A percentile compares a stretch with the other conserved stretches of the same genome.
These are phyloP conservation scores for Mycena rebaudengoi DNA, from an alignment of 768 basidiomycete genomes.

Conservation along the genomic window DNA sequence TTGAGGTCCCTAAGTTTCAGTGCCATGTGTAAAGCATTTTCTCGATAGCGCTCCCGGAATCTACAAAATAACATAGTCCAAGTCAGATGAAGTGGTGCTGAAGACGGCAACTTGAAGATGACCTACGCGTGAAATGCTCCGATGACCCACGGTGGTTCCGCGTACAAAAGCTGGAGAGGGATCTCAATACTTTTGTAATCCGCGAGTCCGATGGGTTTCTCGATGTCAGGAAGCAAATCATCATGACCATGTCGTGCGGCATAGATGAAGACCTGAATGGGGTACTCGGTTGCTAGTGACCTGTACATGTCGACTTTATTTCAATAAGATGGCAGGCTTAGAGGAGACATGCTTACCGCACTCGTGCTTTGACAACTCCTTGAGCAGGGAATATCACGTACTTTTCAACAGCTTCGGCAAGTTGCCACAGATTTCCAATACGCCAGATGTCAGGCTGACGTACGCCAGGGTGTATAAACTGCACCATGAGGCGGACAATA, in stretches of 20 bases:
- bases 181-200: slow-evolving; percentile 11
- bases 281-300: slow-evolving; percentile 14
- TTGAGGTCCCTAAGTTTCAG: slow-evolving; percentile 7
- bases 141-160: slow-evolving; percentile 19
- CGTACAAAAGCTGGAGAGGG: slow-evolving; percentile 14
- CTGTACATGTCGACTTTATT: slow-evolving; percentile 10
- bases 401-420: slow-evolving; percentile 16
- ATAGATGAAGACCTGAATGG: slow-evolving; percentile 14
- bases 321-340: slow-evolving; percentile 9
- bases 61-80: slow-evolving; percentile 14
- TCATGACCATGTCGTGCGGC: slow-evolving; percentile 14
- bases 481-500: slow-evolving; percentile 12
- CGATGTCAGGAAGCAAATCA: slow-evolving; percentile 15
- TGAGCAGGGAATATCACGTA: slow-evolving; percentile 16
- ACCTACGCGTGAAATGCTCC: slow-evolving; percentile 9
- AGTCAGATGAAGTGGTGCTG: slow-evolving; percentile 8
- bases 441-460: slow-evolving; percentile 14
- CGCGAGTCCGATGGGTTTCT: slow-evolving; percentile 16
- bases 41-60: slow-evolving; percentile 15
- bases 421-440: slow-evolving; percentile 12
- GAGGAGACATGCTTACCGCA: slow-evolving; percentile 13
- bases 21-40: slow-evolving; percentile 11
- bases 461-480: slow-evolving; percentile 14
- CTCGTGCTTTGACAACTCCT: slow-evolving; percentile 14
- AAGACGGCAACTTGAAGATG: slow-evolving; percentile 3